Conservation (phyloP, 2,329 filamentous ascomycete genomes). For the Sarocladium strictum region DNA sequence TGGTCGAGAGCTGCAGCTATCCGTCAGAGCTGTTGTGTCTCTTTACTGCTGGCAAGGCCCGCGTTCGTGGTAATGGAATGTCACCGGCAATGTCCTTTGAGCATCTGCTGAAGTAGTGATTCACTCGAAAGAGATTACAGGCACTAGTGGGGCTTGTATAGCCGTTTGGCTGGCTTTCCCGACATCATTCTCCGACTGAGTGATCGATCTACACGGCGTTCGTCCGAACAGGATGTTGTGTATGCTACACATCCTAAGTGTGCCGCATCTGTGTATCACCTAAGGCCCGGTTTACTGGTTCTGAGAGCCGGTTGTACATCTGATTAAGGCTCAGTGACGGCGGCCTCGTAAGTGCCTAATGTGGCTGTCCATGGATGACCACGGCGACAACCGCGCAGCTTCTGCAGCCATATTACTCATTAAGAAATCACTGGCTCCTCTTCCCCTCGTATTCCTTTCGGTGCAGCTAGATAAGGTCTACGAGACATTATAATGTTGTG, state of each 20-base stretch:
- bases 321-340: no score
- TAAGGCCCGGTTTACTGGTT: neutral
- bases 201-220: neutral
- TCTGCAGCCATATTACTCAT: no score
- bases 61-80: no score
- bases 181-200: neutral
- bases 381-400: neutral
- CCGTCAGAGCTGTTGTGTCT: neutral
- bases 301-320: neutral
- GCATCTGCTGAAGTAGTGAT: no score
- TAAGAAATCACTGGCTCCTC: neutral
- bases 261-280: conserved; percentile 4
- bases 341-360: neutral
- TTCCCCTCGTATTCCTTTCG: neutral
- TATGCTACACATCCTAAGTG: neutral
- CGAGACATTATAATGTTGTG: conserved; percentile 1
- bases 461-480: neutral
- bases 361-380: neutral
- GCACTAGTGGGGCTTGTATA: neutral
- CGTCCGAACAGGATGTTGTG: neutral
- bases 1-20: neutral
- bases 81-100: no score
- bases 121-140: no score
- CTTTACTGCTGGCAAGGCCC: no score
- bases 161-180: no score